A percentile compares a stretch with the other conserved stretches of the same genome.
phyloP scores from a whole-genome alignment of 805 yeast species.

The Starmerella sirachaensis region DNA sequence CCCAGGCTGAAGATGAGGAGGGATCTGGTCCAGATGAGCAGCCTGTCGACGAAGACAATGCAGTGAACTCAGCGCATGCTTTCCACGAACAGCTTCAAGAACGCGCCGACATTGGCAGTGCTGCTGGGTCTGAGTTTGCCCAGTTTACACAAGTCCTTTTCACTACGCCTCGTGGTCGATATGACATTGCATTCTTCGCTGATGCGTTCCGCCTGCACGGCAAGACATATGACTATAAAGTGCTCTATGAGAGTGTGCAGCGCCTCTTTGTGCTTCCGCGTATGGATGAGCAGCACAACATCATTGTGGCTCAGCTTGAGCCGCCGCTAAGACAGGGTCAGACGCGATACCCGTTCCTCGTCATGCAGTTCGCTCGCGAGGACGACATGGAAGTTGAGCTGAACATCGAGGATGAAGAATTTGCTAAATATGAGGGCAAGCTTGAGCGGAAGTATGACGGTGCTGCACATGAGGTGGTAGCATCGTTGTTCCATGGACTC shows the following conservation, averaged over 20 bases:
- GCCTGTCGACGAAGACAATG: constrained; percentile 33
- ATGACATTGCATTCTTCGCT: constrained; percentile 88
- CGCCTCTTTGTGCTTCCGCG: constrained; percentile 86
- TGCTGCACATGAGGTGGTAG: constrained; percentile 72
- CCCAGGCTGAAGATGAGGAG: constrained; percentile 30
- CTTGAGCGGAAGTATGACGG: constrained; percentile 66
- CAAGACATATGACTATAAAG: constrained; percentile 92
- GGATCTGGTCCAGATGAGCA: constrained; percentile 21
- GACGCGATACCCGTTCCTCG: constrained; percentile 86
- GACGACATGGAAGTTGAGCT: constrained; percentile 87
- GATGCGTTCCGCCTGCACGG: constrained; percentile 84
- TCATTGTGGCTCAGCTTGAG: constrained; percentile 79
- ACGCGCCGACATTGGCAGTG: constrained; percentile 87
- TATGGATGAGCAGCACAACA: constrained; percentile 84
- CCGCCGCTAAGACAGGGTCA: constrained; percentile 98
- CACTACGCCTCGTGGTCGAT: constrained; percentile 97
- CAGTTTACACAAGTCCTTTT: constrained; percentile 83
- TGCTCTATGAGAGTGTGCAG: constrained; percentile 80
- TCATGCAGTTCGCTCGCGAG: constrained; percentile 76
- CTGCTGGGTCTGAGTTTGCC: constrained; percentile 87
- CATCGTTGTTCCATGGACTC: constrained; percentile 80
- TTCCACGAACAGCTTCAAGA: constrained; percentile 88
- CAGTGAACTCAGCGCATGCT: constrained; percentile 62
- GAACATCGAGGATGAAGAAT: constrained; percentile 73
- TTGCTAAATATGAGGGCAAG: constrained; percentile 56